Base-by-base conservation (phyloP, 1,284 basidiomycete genomes). In the Salmacisia buchloeana region DNA sequence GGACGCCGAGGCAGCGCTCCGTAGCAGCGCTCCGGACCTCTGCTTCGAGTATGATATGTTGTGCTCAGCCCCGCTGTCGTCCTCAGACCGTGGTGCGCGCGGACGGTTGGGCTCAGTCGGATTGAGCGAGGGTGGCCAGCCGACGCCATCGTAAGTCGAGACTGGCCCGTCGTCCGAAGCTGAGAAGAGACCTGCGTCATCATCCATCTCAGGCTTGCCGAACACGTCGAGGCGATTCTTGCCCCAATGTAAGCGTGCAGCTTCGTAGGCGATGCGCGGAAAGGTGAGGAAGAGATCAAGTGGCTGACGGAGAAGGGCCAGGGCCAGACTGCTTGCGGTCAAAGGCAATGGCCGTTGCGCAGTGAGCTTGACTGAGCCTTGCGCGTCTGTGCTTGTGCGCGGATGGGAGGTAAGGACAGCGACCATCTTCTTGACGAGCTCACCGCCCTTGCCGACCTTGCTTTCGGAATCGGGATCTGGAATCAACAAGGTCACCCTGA, bases 261-360 rank as follows among this genome's bases (percentile, higher is more conserved):
- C 88, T 60, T 88, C 83, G 61, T 84, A 86, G 2, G 87, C 76
- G 60, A 90, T 90, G n/a, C 89, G 82, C 1, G 84, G 82, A 58
- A 86, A 82, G 0, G 86, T 85, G 12, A 88, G 79, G 29, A 89
- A 79, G 5, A 90, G 83, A 18, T 82, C 82, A 56, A 88, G 80
- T 0, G 89, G 89, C 31, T 76, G 74, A 3, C 69, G 79, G 1
- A 81, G 60, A 12, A 89, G 79, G 0, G 83, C 80, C 0, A 61
- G 58, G 23, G 87, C 69, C 4, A 89, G 80, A 15, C 81, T 76
- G 0, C 59, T 9, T 0, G 84, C 71, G 0, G 83, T 82, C 5
- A 88, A 80, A 2, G 84, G 84, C 68, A 43, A 72, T 52, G 69
- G 68, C 10, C 49, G 54, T 6, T 65, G 66, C 63, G n/a, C 73